A percentile compares a stretch with the other conserved stretches of the same genome.
Evolutionary conservation across 306 rosid species (phyloP).

Genomic region (Fragaria iinumae): DNA sequence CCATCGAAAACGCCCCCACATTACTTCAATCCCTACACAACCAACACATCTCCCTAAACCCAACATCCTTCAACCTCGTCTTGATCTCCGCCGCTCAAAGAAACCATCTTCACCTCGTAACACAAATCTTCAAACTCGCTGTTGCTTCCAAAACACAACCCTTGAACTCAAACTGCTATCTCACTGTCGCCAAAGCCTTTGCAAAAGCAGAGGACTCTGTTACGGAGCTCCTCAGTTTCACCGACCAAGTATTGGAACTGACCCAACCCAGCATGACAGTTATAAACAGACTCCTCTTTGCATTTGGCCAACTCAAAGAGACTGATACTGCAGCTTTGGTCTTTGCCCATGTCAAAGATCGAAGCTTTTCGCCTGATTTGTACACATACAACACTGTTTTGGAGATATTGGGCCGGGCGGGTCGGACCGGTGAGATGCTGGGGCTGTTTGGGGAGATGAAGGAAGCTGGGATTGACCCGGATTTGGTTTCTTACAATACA

Average conservation of each 20-base stretch:
- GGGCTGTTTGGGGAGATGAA: slow-evolving; percentile 51
- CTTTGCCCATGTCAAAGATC: slow-evolving; percentile 51
- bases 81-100: slow-evolving; percentile 56
- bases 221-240: slow-evolving; percentile 37
- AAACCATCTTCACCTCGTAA: slow-evolving; percentile 44
- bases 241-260: slow-evolving; percentile 42
- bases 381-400: slow-evolving; percentile 64
- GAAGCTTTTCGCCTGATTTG: slow-evolving; percentile 44
- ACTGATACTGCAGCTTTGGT: slow-evolving; percentile 61
- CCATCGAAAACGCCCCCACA: slow-evolving; percentile 37
- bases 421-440: slow-evolving; percentile 56
- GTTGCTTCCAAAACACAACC: slow-evolving; percentile 31
- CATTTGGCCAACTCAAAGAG: slow-evolving; percentile 65
- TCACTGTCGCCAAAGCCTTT: slow-evolving; percentile 59
- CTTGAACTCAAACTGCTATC: slow-evolving; percentile 45
- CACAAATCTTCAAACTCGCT: slow-evolving; percentile 53
- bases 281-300: slow-evolving; percentile 58
- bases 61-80: slow-evolving; percentile 35
- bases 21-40: slow-evolving; percentile 44
- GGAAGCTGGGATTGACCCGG: slow-evolving; percentile 53
- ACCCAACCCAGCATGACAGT: slow-evolving; percentile 44
- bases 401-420: slow-evolving; percentile 64
- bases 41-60: slow-evolving; percentile 35
- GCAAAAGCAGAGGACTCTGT: slow-evolving; percentile 37
- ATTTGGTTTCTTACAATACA: slow-evolving; percentile 67